Conservation (phyloP, 306 rosid genomes). For the Vicia villosa region DNA sequence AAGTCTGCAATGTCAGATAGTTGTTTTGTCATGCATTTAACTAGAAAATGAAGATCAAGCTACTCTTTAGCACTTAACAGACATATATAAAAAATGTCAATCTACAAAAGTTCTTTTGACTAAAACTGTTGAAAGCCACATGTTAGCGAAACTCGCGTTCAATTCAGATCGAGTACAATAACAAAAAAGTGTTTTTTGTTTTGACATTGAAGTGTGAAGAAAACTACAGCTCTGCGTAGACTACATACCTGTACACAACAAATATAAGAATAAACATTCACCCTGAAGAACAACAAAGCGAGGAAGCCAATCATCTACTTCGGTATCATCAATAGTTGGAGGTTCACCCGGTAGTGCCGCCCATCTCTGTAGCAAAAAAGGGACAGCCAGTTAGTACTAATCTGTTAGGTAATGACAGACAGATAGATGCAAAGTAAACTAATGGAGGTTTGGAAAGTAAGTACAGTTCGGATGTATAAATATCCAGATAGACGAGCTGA, state of each 20-base stretch:
- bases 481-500: conserved; percentile 80
- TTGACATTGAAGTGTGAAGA: not conserved
- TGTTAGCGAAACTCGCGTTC: no score
- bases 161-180: no score
- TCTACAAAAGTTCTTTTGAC: no score
- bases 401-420: not conserved
- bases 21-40: no score
- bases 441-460: conserved; percentile 31
- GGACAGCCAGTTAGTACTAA: no score
- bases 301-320: conserved; percentile 88
- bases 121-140: no score
- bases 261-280: conserved; percentile 66
- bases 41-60: no score
- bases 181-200: no score
- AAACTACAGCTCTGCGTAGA: not conserved
- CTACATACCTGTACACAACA: not conserved
- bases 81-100: no score
- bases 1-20: conserved; percentile 40
- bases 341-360: conserved; percentile 83
- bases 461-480: conserved; percentile 76
- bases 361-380: conserved; percentile 48
- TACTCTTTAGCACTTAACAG: no score
- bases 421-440: conserved; percentile 20
- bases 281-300: conserved; percentile 90
- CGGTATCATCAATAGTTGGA: conserved; percentile 71